phyloP scores from a whole-genome alignment of 129 eudicot species.

The Smallanthus sonchifolius region DNA sequence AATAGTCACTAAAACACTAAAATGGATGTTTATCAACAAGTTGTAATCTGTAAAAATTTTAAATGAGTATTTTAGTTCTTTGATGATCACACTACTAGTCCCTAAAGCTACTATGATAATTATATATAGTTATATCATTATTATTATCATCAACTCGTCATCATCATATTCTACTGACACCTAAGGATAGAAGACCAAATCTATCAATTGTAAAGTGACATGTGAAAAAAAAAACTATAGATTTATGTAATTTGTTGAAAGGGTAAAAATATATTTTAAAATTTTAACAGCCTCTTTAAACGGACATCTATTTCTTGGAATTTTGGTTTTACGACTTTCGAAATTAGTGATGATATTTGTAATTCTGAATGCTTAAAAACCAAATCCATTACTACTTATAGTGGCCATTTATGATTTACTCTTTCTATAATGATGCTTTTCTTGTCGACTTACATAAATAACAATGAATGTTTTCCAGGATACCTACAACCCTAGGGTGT shows the following conservation, averaged over 20 bases:
- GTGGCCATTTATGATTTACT: not conserved
- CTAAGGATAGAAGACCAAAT: too few relatives aligned
- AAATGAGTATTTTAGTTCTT: not conserved
- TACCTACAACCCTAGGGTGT: not conserved
- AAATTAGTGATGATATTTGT: not conserved
- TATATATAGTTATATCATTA: not conserved
- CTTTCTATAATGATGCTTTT: not conserved
- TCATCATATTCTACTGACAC: not conserved
- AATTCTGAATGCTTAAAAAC: not conserved
- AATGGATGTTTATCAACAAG: not conserved
- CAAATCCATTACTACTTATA: not conserved
- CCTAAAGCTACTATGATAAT: not conserved
- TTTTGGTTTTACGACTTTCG: not conserved
- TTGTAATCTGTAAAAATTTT: not conserved
- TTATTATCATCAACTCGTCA: not conserved
- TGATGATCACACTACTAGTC: not conserved
- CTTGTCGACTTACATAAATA: not conserved
- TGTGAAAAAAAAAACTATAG: not conserved
- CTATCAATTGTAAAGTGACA: not conserved
- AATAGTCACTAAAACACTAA: not conserved
- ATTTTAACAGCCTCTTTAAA: not conserved
- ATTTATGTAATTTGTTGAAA: not conserved
- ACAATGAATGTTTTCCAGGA: conserved; percentile 19
- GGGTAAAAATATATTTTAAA: not conserved
- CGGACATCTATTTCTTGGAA: not conserved